Evolutionary conservation across 768 basidiomycete species (phyloP), one percentile per base, ranked within the genome.

Genomic region (Dendrothele bispora): DNA sequence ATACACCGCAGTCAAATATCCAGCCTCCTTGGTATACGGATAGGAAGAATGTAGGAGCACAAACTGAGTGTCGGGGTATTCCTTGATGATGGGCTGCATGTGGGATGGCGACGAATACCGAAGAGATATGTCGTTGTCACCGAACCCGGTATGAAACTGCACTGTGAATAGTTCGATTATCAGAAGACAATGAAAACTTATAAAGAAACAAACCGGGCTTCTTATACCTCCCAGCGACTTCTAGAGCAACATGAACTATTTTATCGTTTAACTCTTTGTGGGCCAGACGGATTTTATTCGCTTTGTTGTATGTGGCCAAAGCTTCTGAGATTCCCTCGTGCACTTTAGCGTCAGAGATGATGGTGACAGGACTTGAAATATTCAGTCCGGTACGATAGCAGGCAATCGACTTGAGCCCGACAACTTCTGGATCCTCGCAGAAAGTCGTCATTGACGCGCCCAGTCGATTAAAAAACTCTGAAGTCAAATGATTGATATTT

Each of bases 111-210:
- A 83, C 1, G 84, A 73, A 6, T 69, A 72, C 17, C 67, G 55
- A 27, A 90, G 67, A 21, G 65, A 73, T 40, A 91, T 78, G 45
- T 91, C 86, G 48, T 76, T 80, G 55, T 91, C 88, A 5, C 89
- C 89, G 1, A 91, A 72, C 26, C 89, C 89, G 7, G 86, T 90
- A 56, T 91, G 89, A 62, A 91, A 91, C 69, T 91, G 88, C 18
- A 91, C 89, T 91, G 43, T 14, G 30, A 25, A 35, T 30, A 12
- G n/a, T 18, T 40, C 34, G 39, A 41, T 14, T 18, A 36, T 15
- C 26, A 37, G 21, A 50, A 44, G 38, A 29, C 26, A 39, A n/a
- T n/a, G 15, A 43, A 27, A 32, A 24, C 40, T 29, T 28, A 29
- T 5, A 17, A 46, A 30, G 42, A 20, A 7, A 56, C 71, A 15